phyloP scores from a whole-genome alignment of 108 stramenopile genomes.

The Cyclotella sp. region DNA sequence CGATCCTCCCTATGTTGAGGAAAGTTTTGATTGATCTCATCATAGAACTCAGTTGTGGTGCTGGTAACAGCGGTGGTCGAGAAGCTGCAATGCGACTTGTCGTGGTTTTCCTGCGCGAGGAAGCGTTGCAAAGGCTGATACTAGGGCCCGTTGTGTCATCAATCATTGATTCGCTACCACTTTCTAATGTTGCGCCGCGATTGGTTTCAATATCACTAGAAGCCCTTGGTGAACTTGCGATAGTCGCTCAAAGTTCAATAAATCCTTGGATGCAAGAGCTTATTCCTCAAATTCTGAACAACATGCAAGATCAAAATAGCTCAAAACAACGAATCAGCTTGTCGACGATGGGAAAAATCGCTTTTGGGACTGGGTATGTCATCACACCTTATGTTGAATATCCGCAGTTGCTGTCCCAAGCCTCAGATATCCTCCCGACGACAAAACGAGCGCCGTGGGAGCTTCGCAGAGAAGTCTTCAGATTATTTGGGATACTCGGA shows the following conservation, averaged over 20 bases:
- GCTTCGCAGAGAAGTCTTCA: constrained; percentile 91
- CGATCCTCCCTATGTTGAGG: constrained; percentile 80
- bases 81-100: constrained; percentile 85
- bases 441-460: constrained; percentile 87
- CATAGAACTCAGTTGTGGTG: constrained; percentile 79
- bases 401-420: constrained; percentile 85
- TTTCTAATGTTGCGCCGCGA: constrained; percentile 71
- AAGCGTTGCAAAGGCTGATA: constrained; percentile 75
- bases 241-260: constrained; percentile 77
- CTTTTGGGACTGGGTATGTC: constrained; percentile 92
- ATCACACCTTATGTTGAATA: constrained; percentile 93
- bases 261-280: constrained; percentile 86
- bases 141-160: constrained; percentile 72
- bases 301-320: constrained; percentile 90
- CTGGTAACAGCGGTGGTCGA: constrained; percentile 69
- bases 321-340: constrained; percentile 90
- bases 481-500: constrained; percentile 93
- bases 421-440: constrained; percentile 80
- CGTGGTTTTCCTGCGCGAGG: constrained; percentile 77
- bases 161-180: constrained; percentile 72
- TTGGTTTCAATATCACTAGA: constrained; percentile 87
- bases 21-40: constrained; percentile 76
- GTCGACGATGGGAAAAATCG: constrained; percentile 90
- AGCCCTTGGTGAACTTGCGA: constrained; percentile 92
- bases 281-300: constrained; percentile 86